Conservation (phyloP, 441 rosid genomes). For the Populus tomentosa region DNA sequence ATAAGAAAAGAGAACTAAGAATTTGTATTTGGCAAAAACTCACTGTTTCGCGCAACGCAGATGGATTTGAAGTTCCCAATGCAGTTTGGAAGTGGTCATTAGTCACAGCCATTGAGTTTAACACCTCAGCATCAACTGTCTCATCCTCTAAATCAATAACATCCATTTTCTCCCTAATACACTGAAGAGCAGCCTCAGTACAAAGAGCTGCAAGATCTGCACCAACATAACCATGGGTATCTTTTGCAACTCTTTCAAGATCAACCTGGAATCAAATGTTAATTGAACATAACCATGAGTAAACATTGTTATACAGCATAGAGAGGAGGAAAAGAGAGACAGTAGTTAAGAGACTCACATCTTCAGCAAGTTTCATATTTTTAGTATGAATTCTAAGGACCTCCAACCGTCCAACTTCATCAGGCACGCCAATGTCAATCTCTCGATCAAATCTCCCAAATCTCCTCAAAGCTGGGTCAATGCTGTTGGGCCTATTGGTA, state of each 20-base stretch:
- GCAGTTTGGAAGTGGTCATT: conserved; percentile 69
- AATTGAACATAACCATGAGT: neutral
- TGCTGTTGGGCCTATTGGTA: conserved; percentile 45
- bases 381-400: conserved; percentile 45
- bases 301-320: neutral
- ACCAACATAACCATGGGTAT: conserved; percentile 62
- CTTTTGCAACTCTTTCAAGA: conserved; percentile 24
- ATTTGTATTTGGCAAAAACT: conserved; percentile 24
- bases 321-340: neutral
- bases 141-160: conserved; percentile 67
- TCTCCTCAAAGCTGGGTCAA: conserved; percentile 46
- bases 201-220: conserved; percentile 65
- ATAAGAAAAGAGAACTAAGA: neutral
- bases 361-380: conserved; percentile 20
- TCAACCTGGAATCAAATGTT: conserved; percentile 34
- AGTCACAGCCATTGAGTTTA: conserved; percentile 62
- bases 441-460: conserved; percentile 53
- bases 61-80: conserved; percentile 59
- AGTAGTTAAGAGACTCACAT: conserved; percentile 14
- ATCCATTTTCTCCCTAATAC: conserved; percentile 71
- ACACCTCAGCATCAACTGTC: conserved; percentile 57
- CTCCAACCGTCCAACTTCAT: conserved; percentile 55
- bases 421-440: conserved; percentile 61
- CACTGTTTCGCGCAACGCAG: conserved; percentile 61
- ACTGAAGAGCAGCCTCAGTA: conserved; percentile 64